Evolutionary conservation across 2,329 filamentous ascomycete genomes (phyloP).

Genomic region (Hymenoscyphus infarciens): DNA sequence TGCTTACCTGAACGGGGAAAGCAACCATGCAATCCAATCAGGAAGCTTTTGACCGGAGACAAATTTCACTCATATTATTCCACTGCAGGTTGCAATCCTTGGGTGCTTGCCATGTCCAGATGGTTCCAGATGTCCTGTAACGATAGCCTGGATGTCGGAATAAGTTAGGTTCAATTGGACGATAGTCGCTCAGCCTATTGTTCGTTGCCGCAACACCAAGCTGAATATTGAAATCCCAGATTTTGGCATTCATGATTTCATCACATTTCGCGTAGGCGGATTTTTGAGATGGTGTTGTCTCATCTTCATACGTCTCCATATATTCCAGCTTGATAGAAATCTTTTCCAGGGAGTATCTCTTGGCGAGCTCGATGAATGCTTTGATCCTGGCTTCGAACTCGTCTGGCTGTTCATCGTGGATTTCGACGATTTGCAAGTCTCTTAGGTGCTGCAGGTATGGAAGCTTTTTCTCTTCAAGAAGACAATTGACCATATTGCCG

Average conservation of each 20-base stretch:
- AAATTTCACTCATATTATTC: background rate
- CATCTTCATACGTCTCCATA: background rate
- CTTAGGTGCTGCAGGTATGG: background rate
- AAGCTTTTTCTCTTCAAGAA: background rate
- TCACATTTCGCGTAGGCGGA: background rate
- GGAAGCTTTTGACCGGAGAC: background rate
- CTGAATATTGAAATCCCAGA: background rate
- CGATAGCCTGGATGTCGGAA: background rate
- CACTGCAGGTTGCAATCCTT: background rate
- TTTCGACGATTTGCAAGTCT: background rate
- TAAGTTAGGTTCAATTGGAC: background rate
- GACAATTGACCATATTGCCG: background rate
- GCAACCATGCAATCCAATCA: background rate
- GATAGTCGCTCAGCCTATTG: background rate
- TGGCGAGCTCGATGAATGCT: background rate
- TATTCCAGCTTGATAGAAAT: background rate
- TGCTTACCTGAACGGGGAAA: too few species aligned
- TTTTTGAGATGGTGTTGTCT: background rate
- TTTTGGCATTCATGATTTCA: background rate
- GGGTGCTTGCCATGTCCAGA: background rate
- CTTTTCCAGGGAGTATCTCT: background rate
- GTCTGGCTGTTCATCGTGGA: background rate
- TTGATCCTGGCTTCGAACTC: background rate
- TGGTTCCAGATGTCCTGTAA: background rate
- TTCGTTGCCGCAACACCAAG: background rate